Percentiles rank a stretch among this genome's conserved stretches.
phyloP scores from a whole-genome alignment of 2,329 filamentous ascomycete genomes.

The Fusarium sp. region DNA sequence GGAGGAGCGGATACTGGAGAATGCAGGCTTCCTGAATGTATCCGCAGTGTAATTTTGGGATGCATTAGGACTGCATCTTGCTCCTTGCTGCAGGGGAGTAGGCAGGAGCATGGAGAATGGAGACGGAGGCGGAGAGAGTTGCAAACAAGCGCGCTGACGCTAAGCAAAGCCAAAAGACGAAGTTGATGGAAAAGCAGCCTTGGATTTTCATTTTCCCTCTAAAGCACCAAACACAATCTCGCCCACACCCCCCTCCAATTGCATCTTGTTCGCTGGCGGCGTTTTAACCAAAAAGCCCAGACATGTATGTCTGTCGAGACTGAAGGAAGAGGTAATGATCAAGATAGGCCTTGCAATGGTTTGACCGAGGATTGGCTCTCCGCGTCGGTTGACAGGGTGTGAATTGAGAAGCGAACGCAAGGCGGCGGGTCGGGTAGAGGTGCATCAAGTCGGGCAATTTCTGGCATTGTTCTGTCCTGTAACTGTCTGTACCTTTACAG shows the following conservation, averaged over 20 bases:
- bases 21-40: slow-evolving; percentile 28
- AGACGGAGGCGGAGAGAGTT: slow-evolving; percentile 30
- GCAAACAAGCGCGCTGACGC: slow-evolving; percentile 48
- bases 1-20: slow-evolving; percentile 19
- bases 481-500: slow-evolving; percentile 27
- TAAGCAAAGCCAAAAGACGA: slow-evolving; percentile 42
- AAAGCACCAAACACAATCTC: slow-evolving; percentile 30
- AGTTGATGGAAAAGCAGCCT: slow-evolving; percentile 48
- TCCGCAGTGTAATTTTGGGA: slow-evolving; percentile 31
- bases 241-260: slow-evolving; percentile 39
- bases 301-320: slow-evolving; percentile 17
- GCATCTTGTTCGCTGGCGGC: slow-evolving; percentile 36
- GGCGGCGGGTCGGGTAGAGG: slow-evolving; percentile 46
- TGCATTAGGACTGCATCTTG: slow-evolving; percentile 36
- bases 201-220: slow-evolving; percentile 45
- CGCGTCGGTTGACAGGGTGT: slow-evolving; percentile 24
- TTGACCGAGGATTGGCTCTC: slow-evolving; percentile 35
- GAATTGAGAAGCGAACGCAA: slow-evolving; percentile 38
- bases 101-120: slow-evolving; percentile 22
- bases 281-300: slow-evolving; percentile 24
- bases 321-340: slow-evolving; percentile 14
- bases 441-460: slow-evolving; percentile 46
- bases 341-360: slow-evolving; percentile 31
- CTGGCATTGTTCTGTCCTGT: slow-evolving; percentile 15
- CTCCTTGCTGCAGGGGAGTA: slow-evolving; percentile 14